A percentile compares a stretch with the other conserved stretches of the same genome.
phyloP scores from a whole-genome alignment of 2,329 filamentous ascomycete genomes.

The Lachnellula occidentalis region DNA sequence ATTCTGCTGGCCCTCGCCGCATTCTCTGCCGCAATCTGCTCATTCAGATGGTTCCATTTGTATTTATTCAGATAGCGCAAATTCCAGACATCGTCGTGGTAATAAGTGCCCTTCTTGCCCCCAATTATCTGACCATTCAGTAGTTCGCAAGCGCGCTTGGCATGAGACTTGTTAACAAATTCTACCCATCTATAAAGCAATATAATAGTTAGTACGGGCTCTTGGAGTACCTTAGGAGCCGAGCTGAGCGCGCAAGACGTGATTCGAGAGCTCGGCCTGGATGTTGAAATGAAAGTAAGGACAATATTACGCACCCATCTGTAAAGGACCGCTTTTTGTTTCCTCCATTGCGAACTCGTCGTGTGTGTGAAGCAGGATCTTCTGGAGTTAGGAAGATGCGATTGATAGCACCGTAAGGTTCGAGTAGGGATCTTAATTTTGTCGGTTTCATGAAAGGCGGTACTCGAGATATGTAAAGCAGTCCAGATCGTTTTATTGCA shows the following conservation, averaged over 20 bases:
- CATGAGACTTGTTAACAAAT: conserved; percentile 69
- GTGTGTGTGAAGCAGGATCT: conserved; percentile 58
- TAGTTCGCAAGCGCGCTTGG: conserved; percentile 68
- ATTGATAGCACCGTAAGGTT: conserved; percentile 69
- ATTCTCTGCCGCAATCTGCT: conserved; percentile 76
- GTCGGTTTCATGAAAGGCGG: conserved; percentile 84
- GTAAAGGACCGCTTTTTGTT: conserved; percentile 80
- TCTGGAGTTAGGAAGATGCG: conserved; percentile 77
- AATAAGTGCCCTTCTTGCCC: conserved; percentile 78
- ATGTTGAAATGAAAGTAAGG: no score
- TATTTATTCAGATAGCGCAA: conserved; percentile 76
- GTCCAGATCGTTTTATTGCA: conserved; percentile 67
- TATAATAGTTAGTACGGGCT: no score
- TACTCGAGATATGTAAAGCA: conserved; percentile 77
- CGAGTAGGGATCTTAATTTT: conserved; percentile 69
- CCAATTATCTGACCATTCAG: conserved; percentile 75
- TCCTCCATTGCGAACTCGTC: conserved; percentile 65
- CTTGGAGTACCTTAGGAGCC: no score
- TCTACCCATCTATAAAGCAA: conserved; percentile 58
- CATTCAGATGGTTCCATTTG: conserved; percentile 71
- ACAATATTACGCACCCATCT: conserved; percentile 47
- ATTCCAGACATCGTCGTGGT: conserved; percentile 84
- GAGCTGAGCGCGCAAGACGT: no score
- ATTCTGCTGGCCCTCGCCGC: conserved; percentile 71
- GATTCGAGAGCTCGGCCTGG: no score